phyloP scores from a whole-genome alignment of 345 rosid species.

The Eucalyptus caleyi region DNA sequence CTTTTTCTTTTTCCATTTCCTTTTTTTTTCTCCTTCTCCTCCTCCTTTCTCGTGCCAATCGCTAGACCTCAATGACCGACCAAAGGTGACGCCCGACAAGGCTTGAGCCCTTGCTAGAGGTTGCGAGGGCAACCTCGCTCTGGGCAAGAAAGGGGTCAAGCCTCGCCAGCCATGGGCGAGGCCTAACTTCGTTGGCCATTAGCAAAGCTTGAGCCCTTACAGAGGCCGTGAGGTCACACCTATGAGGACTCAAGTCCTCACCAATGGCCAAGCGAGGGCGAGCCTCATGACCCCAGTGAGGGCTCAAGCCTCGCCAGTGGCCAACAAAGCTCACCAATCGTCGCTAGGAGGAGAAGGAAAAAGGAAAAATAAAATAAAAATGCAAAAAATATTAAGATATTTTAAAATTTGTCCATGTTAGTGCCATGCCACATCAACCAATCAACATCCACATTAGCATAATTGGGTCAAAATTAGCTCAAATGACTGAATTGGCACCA shows the following conservation, averaged over 20 bases:
- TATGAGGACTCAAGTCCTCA: accelerated
- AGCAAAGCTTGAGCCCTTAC: no score
- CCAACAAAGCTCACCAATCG: accelerated
- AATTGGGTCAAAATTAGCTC: no score
- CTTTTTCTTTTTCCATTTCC: no score
- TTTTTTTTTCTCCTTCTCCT: no score
- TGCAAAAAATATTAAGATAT: no score
- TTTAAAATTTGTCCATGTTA: no score
- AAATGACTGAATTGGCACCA: accelerated
- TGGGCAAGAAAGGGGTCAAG: no score
- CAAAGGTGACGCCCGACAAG: accelerated
- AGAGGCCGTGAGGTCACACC: accelerated
- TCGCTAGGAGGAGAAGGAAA: accelerated
- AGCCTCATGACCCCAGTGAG: accelerated
- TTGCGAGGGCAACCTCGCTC: accelerated
- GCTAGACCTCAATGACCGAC: accelerated
- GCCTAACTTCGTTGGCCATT: no score
- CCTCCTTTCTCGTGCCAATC: accelerated
- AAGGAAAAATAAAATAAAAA: no score
- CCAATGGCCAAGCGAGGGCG: accelerated
- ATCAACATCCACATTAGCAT: no score
- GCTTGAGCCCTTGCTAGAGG: no score
- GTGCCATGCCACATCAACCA: no score
- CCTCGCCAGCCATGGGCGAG: accelerated
- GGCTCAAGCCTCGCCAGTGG: accelerated